A percentile compares a stretch with the other conserved stretches of the same genome.
Evolutionary conservation across 2,329 filamentous ascomycete species (phyloP).

Genomic region (Teratosphaeria zuluensis): DNA sequence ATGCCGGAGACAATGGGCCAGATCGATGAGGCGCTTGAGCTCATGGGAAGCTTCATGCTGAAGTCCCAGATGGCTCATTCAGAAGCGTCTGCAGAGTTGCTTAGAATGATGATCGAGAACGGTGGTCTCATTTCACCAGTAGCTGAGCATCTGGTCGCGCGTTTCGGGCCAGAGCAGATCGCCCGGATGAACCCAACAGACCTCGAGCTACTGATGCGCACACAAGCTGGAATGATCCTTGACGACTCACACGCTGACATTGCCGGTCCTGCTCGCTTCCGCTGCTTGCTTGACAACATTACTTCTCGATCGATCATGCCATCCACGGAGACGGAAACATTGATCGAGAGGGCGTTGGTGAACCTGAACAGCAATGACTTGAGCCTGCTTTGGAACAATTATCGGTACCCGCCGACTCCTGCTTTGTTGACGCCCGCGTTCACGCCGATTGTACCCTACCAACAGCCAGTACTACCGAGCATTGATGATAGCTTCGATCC

Average conservation of each 20-base stretch:
- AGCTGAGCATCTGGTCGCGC: constrained; percentile 51
- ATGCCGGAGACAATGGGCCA: constrained; percentile 57
- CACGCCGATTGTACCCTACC: constrained; percentile 35
- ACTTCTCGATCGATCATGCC: constrained; percentile 43
- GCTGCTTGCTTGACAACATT: constrained; percentile 51
- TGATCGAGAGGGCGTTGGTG: constrained; percentile 50
- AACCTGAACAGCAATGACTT: constrained; percentile 42
- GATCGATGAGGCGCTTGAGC: constrained; percentile 77
- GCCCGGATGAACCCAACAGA: constrained; percentile 44
- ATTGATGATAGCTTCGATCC: constrained; percentile 78
- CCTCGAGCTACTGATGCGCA: constrained; percentile 51
- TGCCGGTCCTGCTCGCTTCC: constrained; percentile 50
- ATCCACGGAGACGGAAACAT: constrained; percentile 44
- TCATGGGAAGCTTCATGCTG: constrained; percentile 49
- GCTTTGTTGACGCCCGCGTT: constrained; percentile 41
- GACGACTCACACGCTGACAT: constrained; percentile 39
- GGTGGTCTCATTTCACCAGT: constrained; percentile 51
- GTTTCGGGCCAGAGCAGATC: constrained; percentile 50
- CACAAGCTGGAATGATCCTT: constrained; percentile 45
- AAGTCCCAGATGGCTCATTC: constrained; percentile 37
- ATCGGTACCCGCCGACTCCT: constrained; percentile 38
- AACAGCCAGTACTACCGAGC: constrained; percentile 39
- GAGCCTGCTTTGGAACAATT: constrained; percentile 49
- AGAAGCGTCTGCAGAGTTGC: constrained; percentile 47
- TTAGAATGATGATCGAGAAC: constrained; percentile 58